Evolutionary conservation across 1,284 basidiomycete genomes (phyloP), one percentile per base, ranked within the genome.

Genomic region (Inonotus hispidus): DNA sequence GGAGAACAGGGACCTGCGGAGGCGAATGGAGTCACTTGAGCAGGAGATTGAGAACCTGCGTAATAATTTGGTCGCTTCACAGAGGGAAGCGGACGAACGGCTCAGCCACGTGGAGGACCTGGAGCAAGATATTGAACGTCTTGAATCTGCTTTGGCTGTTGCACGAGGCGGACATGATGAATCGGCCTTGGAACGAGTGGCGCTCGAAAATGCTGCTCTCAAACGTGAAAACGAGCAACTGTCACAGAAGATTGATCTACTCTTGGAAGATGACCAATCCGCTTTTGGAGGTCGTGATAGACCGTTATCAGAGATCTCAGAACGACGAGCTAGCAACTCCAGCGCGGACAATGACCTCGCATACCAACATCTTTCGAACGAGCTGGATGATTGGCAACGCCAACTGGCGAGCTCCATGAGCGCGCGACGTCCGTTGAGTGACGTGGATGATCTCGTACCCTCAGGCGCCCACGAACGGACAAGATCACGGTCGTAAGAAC

Each of bases 161-260:
- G 84, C 91, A 41, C 86, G 91, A 45, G 86, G 88, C 58, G 86
- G 87, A 16, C 79, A 83, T 58, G 82, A 86, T 60, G 88, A 90
- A 73, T 84, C 84, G 4, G 69, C 85, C 41, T 71, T 89, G 50
- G 90, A 92, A 73, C 87, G 86, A 68, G 81, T 93, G 60, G 87
- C 84, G 70, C 82, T 78, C 71, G 89, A 93, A 72, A 92, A 93
- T 71, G 79, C 82, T 37, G 80, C 77, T 47, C 82, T 94, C 61
- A 85, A 88, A 71, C 83, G 83, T 62, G 92, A 95, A 73, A 92
- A 94, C 70, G 87, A 92, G 68, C 82, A 90, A 68, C 80, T 95
- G 58, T 87, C 87, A 25, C 90, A 92, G 72, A 92, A 92, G 79
- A 92, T 93, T 66, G 88, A 85, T 63, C 78, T 93, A 50, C 78